Evolutionary conservation across 768 basidiomycete genomes (phyloP), one percentile per base, ranked within the genome.

Genomic region (Coprinopsis marcescibilis): DNA sequence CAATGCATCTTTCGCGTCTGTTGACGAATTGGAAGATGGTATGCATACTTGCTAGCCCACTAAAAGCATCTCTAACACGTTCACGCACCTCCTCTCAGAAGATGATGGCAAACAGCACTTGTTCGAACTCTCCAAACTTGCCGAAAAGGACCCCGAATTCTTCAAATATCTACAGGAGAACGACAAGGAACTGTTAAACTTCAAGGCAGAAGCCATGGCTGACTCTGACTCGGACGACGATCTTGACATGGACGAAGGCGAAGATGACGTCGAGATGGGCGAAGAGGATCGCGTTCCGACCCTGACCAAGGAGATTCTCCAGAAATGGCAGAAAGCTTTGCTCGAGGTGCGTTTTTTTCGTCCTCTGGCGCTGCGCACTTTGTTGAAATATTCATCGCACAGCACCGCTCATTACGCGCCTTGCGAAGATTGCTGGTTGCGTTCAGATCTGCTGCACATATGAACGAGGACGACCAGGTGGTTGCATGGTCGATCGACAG

Each of bases 61-160:
- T 21, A 40, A 6, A 17, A 21, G 8, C 37, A 20, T 12, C 20
- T 14, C 21, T 15, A 24, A 40, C 21, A 40, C 19, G 15, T 24
- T n/a, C n/a, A 23, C 10, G n/a, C 3, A 38, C 29, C 29, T 32
- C 29, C 12, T 49, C 37, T 19, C 19, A 34, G 23, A 60, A 83
- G 87, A 85, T 44, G 85, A 88, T 46, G 89, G 85, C 19, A 70
- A 72, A 43, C 65, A 72, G 3, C 95, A 97, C 70, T 68, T 91
- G 50, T 64, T 81, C 36, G 88, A 95, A 46, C 76, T 99, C 12
- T 83, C 88, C 30, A 83, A 88, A 59, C 77, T 99, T 27, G 89
- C 89, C 1, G 87, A 95, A 65, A 92, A 91, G 62, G 95, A 99
- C 63, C 95, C 95, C n/a, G 95, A 96, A 60, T 99, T 98, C 69